Conservation (phyloP, 306 rosid genomes). For the Vicia sativa region DNA sequence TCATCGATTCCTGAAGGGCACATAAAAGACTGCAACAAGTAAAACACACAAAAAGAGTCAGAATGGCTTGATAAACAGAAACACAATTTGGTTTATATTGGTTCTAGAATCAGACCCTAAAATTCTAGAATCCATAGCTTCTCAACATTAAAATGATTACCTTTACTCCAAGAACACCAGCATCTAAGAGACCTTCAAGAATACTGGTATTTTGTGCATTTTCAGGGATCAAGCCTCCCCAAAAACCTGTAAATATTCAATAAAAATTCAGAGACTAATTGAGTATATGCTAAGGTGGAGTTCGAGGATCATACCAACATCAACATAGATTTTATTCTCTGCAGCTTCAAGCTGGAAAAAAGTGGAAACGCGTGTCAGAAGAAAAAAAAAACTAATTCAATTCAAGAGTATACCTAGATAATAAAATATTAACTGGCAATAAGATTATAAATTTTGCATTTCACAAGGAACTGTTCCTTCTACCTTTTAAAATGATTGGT, state of each 20-base stretch:
- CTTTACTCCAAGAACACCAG: constrained; percentile 94
- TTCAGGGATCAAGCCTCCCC: constrained; percentile 98
- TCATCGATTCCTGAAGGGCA: constrained; percentile 95
- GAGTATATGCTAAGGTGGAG: constrained; percentile 19
- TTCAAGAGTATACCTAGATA: constrained; percentile 17
- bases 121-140: constrained; percentile 32
- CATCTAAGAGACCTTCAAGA: constrained; percentile 78
- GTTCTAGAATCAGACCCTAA: neutral
- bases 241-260: constrained; percentile 65
- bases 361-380: constrained; percentile 32
- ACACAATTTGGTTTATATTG: no score
- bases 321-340: constrained; percentile 69
- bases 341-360: constrained; percentile 70
- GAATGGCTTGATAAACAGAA: no score
- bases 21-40: constrained; percentile 81
- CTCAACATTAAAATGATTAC: constrained; percentile 43
- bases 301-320: constrained; percentile 68
- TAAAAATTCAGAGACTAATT: constrained; percentile 31
- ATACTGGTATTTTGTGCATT: constrained; percentile 76
- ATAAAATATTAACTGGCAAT: constrained; percentile 2
- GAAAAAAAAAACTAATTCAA: no score
- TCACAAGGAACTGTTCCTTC: constrained; percentile 13
- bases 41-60: neutral
- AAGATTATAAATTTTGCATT: constrained; percentile 3
- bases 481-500: constrained; percentile 13